Evolutionary conservation across 441 rosid genomes (phyloP), one percentile per base, ranked within the genome.

Genomic region (California macrophylla): DNA sequence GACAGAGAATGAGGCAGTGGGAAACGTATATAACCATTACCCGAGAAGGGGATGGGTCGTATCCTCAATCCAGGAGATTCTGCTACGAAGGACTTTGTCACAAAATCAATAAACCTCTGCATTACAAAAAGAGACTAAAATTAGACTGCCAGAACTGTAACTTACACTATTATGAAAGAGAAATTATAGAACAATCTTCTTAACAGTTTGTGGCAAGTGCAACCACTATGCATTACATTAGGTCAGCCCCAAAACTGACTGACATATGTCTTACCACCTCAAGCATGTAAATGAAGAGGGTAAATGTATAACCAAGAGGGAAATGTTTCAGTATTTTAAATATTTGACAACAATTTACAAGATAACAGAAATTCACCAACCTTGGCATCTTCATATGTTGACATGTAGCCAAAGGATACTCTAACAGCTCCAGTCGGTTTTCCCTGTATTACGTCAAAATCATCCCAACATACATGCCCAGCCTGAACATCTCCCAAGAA

Each of bases 391-490:
- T 89, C 98, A 86, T 83, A 93, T 12, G 90, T 89, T 68, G 98
- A 93, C 97, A 93, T 91, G 74, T 91, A 93, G 61, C 96, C 97
- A 78, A 93, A 89, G 64, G 97, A 93, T 66, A 93, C 76, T 74
- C 98, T 86, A 72, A 89, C 88, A 68, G 97, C 98, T 66, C 97
- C 98, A 67, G 95, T 91, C 69, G 96, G 96, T 74, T 85, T 93
- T 73, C 96, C 98, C 73, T 77, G 73, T 20, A 93, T 72, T 66
- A 93, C 77, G 73, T 93, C 98, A 77, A 86, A 85, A 78, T 87
- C 98, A 85, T 93, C 98, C 98, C 97, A 90, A 78, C 98, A 93
- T 68, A 85, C 75, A 84, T 91, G 98, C 66, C 98, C 98, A 66
- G 89, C 96, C 98, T 93, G 85, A 69, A 75, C 66, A 45, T 45